These are phyloP conservation scores for Ceratocystis cubensis DNA, from an alignment of 2,329 filamentous ascomycete species.

Conservation along the genomic window DNA sequence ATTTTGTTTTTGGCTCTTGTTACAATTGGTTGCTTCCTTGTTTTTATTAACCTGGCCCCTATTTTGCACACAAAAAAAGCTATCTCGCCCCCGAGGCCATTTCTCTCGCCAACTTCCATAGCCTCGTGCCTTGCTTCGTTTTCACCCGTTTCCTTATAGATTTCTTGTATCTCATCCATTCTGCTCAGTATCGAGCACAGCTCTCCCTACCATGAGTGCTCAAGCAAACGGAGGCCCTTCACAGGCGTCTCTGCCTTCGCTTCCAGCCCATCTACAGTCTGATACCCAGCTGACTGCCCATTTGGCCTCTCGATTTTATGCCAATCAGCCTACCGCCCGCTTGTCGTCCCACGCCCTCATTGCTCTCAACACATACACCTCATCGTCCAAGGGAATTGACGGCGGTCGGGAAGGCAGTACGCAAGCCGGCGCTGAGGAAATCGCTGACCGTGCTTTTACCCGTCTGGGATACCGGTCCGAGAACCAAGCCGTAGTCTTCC, in stretches of 20 bases:
- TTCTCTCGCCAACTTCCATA: neutral
- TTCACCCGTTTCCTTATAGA: neutral
- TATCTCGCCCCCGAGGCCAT: neutral
- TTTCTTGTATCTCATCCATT: too few species aligned
- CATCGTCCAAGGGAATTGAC: conserved; percentile 77
- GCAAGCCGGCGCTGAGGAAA: conserved; percentile 81
- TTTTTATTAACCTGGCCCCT: neutral
- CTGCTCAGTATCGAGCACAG: neutral
- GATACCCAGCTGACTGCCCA: conserved; percentile 71
- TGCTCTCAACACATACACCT: conserved; percentile 87
- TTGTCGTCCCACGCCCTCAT: conserved; percentile 87
- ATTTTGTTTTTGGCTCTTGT: neutral
- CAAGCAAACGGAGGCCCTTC: conserved; percentile 32
- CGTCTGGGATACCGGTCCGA: conserved; percentile 78
- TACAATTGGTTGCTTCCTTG: neutral
- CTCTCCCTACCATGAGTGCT: conserved; percentile 42
- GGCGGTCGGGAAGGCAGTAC: conserved; percentile 84
- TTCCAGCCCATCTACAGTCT: conserved; percentile 71
- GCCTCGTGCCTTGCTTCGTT: neutral
- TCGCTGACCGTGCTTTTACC: conserved; percentile 75
- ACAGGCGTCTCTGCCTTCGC: conserved; percentile 69
- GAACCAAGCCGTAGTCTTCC: conserved; percentile 82
- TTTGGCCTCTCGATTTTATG: conserved; percentile 81
- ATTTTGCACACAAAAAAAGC: neutral
- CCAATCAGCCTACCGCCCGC: conserved; percentile 72